A percentile compares a stretch with the other conserved stretches of the same genome.
Evolutionary conservation across 2,329 filamentous ascomycete genomes (phyloP).

Genomic region (Elsinoe australis): DNA sequence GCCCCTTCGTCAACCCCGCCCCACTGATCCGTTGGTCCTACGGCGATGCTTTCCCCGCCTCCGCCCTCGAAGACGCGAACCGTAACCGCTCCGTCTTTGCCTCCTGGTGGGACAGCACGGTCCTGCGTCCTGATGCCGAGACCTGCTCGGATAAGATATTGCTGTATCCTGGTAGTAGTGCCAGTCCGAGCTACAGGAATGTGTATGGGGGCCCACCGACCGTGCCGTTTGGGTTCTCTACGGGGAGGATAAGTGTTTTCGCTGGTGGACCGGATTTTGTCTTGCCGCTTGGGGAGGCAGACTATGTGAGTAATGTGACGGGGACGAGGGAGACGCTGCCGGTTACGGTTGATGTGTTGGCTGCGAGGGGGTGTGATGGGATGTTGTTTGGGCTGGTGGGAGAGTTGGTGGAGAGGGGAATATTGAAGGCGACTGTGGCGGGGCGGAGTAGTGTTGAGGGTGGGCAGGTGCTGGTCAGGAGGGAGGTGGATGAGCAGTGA

Average conservation of each 20-base stretch:
- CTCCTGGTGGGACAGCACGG: constrained; percentile 42
- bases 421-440: constrained; percentile 40
- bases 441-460: constrained; percentile 38
- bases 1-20: constrained; percentile 44
- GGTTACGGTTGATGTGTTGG: constrained; percentile 52
- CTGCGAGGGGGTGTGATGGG: constrained; percentile 53
- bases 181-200: constrained; percentile 39
- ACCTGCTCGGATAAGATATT: constrained; percentile 46
- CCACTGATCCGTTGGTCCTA: constrained; percentile 44
- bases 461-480: constrained; percentile 35
- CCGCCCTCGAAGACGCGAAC: constrained; percentile 37
- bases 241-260: constrained; percentile 42
- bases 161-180: constrained; percentile 42
- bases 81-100: constrained; percentile 45
- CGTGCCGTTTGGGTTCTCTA: constrained; percentile 42
- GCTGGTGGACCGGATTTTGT: constrained; percentile 43
- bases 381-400: constrained; percentile 49
- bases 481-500: constrained; percentile 15
- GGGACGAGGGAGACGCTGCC: constrained; percentile 46
- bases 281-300: constrained; percentile 37
- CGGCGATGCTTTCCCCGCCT: constrained; percentile 35
- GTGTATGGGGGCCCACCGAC: constrained; percentile 37
- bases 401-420: constrained; percentile 44
- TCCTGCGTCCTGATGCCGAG: constrained; percentile 36
- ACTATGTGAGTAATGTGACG: constrained; percentile 43